A percentile compares a stretch with the other conserved stretches of the same genome.
These are phyloP conservation scores for Sporothrix inflata DNA, from an alignment of 2,329 filamentous ascomycete genomes.

Conservation along the genomic window DNA sequence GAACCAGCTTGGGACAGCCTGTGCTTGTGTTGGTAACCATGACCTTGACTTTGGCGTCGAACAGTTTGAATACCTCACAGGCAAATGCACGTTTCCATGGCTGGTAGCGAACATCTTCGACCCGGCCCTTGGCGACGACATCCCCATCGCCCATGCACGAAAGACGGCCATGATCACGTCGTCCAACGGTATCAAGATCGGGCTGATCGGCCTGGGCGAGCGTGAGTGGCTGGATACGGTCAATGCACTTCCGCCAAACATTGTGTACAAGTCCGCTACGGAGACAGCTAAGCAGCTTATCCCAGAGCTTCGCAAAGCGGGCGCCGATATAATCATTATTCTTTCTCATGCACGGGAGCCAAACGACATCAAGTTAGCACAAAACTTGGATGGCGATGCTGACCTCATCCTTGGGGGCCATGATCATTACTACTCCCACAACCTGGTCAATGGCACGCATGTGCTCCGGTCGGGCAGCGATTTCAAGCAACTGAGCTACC, in stretches of 20 bases:
- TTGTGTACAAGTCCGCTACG: conserved; percentile 80
- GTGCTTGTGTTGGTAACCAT: conserved; percentile 88
- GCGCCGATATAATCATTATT: conserved; percentile 81
- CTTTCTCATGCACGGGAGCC: conserved; percentile 86
- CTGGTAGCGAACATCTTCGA: conserved; percentile 87
- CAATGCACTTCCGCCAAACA: conserved; percentile 78
- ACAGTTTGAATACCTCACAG: conserved; percentile 74
- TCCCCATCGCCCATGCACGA: conserved; percentile 75
- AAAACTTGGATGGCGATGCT: conserved; percentile 71
- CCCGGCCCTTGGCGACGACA: conserved; percentile 73
- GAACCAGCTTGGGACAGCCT: conserved; percentile 75
- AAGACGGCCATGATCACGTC: conserved; percentile 77
- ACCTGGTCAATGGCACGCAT: conserved; percentile 76
- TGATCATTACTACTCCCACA: conserved; percentile 85
- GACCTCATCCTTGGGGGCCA: conserved; percentile 89
- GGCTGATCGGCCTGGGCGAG: conserved; percentile 83
- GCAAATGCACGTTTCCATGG: conserved; percentile 85
- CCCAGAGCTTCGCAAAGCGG: conserved; percentile 71
- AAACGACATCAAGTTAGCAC: conserved; percentile 84
- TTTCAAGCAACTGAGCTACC: conserved; percentile 89
- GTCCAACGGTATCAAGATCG: conserved; percentile 83
- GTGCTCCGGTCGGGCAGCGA: conserved; percentile 86
- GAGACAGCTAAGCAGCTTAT: conserved; percentile 76
- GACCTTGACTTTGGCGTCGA: conserved; percentile 89
- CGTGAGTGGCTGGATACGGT: conserved; percentile 89